Evolutionary conservation across 192 early-diverging fungal species (phyloP).

Genomic region (Gonapodya prolifera): DNA sequence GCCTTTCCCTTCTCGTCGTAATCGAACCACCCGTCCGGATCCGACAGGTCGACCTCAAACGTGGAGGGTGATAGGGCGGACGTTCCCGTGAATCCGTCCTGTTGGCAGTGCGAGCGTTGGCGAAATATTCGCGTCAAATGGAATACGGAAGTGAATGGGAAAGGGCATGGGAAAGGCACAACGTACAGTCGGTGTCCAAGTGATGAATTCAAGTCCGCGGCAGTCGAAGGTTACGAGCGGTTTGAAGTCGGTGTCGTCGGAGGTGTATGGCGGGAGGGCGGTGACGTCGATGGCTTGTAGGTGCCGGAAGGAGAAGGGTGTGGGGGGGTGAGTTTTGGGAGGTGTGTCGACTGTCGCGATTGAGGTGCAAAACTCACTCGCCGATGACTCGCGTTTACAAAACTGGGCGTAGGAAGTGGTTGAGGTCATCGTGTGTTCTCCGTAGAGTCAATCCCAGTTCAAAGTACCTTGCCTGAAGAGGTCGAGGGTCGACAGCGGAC

Average conservation of each 20-base stretch:
- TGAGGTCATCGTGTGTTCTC: neutral
- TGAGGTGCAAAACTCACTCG: neutral
- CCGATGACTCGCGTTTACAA: neutral
- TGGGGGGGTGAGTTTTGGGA: neutral
- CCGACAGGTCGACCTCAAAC: neutral
- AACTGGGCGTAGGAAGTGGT: neutral
- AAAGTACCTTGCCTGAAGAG: no score
- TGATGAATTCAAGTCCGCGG: neutral
- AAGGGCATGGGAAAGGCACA: no score
- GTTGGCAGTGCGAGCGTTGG: neutral
- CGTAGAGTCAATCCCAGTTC: no score
- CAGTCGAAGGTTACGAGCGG: neutral
- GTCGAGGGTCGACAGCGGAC: no score
- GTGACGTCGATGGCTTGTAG: neutral
- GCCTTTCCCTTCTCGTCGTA: neutral
- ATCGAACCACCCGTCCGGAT: neutral
- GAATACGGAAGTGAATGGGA: neutral
- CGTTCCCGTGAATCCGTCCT: neutral
- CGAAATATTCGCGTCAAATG: neutral
- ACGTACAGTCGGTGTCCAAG: neutral
- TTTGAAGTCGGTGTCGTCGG: neutral
- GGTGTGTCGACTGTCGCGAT: neutral
- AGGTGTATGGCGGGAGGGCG: neutral
- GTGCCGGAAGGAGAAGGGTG: neutral
- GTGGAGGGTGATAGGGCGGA: neutral